Base-by-base conservation (phyloP, 305 asterid species). In the Petunia hybrid region DNA sequence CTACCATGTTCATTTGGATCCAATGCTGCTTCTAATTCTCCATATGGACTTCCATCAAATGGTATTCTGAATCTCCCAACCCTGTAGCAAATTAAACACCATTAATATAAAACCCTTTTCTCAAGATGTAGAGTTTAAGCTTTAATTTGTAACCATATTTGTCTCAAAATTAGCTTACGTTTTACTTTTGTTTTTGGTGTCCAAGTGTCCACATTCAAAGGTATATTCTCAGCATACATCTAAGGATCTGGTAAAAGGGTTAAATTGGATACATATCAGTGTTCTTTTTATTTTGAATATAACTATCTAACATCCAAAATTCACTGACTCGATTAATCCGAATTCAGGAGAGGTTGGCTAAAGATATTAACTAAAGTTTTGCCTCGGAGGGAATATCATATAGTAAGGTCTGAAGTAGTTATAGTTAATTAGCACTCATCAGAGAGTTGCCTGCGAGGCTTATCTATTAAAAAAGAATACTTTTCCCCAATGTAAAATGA, bases 21-120 rank as follows among this genome's bases (percentile, higher is more conserved):
- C 88, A 96, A 80, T 76, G 98, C 98, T 77, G 98, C 94, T 76
- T 92, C 93, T 82, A 96, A 63, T 67, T 86, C 87, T 80, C 99
- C 99, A 74, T 85, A 42, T 62, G 89, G 93, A 71, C 92, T 89
- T 41, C 98, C 98, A 82, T 94, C 94, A 87, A 96, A 84, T 51
- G 99, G 98, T 82, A 96, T 90, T 84, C 84, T 88, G 82, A 96
- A 96, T 80, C 99, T 87, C 45, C 99, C 99, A 62, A 96, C 94
- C 87, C 99, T 96, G 81, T 12, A 4, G 31, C 53, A 22, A 56
- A 12, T 38, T 3, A 61, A 77, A 53, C 8, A 40, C 13, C 51
- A 41, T 66, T 65, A 66, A 0, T 40, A 16, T 10, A 63, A 4
- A 62, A 62, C 6, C 41, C 8, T 60, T 60, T 4, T 63, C 8